Base-by-base conservation (phyloP, 805 yeast genomes). In the Lachancea kluyveri region DNA sequence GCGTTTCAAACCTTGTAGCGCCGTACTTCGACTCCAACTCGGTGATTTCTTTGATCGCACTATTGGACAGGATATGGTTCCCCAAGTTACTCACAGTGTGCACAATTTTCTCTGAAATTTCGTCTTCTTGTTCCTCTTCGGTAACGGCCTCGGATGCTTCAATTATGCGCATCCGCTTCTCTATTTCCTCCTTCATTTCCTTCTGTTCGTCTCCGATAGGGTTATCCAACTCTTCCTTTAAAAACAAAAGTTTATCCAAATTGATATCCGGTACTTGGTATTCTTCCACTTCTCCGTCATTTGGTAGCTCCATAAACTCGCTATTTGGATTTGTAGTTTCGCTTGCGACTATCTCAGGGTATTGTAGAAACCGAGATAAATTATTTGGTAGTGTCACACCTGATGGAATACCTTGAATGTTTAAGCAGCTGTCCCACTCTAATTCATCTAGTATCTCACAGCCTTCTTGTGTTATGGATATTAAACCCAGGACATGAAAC, bases 401-500 rank as follows among this genome's bases (percentile, higher is more conserved):
- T 12, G 58, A 46, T 0, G 76, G 71, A 2, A 51, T 43, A n/a
- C 65, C 65, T 37, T 60, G 59, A 0, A 62, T 55, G 29, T 66
- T 65, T 17, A 66, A 46, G 17, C 70, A 68, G 12, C 75, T 65
- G 26, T 56, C 61, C 96, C 96, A 90, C 1, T 77, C 77, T 33
- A 70, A 63, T 45, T 86, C 95, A 49, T 85, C 95, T 35, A 88
- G 60, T 10, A 87, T 74, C 50, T 88, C 96, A 14, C 77, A 68
- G 0, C 97, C 97, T 47, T 84, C 86, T 10, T 61, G 63, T 0
- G 94, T 84, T 14, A 68, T 67, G 0, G 92, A 66, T 16, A 87
- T 64, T 42, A 84, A 64, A 0, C 96, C 95, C 20, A 90, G 58
- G 0, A 75, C 82, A 44, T 72, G 83, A 44, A 81, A 83, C 8